Percentiles rank a stretch among this genome's conserved stretches.
Conservation (phyloP, 805 yeast genomes). For the Lipomyces kockii region DNA sequence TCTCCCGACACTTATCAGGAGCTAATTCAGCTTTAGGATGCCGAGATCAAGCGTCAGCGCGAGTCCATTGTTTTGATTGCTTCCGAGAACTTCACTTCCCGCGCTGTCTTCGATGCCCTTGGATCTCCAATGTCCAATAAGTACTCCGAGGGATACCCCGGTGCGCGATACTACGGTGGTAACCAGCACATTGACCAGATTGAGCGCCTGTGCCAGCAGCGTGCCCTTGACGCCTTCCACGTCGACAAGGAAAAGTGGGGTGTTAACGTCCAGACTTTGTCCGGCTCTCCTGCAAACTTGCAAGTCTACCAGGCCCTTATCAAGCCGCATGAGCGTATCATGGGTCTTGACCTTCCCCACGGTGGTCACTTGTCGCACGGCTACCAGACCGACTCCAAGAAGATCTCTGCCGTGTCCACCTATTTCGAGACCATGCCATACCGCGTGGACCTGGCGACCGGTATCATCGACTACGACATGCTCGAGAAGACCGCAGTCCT, state of each 20-base stretch:
- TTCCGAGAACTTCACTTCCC: conserved; percentile 95
- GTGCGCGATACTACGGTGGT: conserved; percentile 98
- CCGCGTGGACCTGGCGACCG: conserved; percentile 89
- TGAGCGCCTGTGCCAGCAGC: conserved; percentile 87
- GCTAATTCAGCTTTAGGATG: conserved; percentile 42
- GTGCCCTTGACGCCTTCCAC: conserved; percentile 90
- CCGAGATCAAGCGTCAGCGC: conserved; percentile 89
- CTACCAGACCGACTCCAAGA: conserved; percentile 90
- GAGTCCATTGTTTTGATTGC: conserved; percentile 94
- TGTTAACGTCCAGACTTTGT: conserved; percentile 93
- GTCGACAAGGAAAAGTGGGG: conserved; percentile 90
- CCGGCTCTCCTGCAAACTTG: conserved; percentile 97
- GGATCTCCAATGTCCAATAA: conserved; percentile 99
- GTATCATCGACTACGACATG: conserved; percentile 93
- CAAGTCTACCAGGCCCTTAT: conserved; percentile 94
- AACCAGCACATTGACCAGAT: conserved; percentile 95
- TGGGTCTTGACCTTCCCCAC: conserved; percentile 98
- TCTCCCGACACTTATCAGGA: background rate
- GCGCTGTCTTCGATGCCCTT: conserved; percentile 92
- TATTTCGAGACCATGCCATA: conserved; percentile 99
- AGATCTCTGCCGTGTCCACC: conserved; percentile 93
- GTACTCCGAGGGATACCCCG: conserved; percentile 99
- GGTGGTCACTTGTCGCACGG: conserved; percentile 99
- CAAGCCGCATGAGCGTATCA: conserved; percentile 93
- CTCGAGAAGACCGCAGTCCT: conserved; percentile 87